These are phyloP conservation scores for Sphagnum fallax DNA, from an alignment of 228 moss, liverwort and hornwort genomes.

Conservation along the genomic window DNA sequence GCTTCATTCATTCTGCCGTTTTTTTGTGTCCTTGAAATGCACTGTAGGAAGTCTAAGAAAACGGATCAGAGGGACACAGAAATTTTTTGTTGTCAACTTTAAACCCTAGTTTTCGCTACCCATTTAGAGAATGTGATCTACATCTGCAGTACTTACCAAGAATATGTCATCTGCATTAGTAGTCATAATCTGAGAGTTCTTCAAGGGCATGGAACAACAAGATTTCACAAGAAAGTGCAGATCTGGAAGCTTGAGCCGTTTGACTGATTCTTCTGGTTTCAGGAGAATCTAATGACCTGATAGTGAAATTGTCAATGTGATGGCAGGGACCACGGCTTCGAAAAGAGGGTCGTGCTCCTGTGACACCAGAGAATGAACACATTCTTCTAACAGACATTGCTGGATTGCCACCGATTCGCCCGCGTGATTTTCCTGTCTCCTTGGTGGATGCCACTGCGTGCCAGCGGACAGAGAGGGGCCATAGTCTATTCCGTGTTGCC, in stretches of 20 bases:
- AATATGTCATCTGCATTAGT: too few relatives aligned
- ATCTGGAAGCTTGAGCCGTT: too few relatives aligned
- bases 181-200: too few relatives aligned
- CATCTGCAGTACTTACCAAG: too few relatives aligned
- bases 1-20: not conserved
- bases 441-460: not conserved
- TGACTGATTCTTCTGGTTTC: too few relatives aligned
- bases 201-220: too few relatives aligned
- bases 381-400: slow-evolving; percentile 17
- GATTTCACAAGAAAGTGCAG: too few relatives aligned
- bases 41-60: not conserved
- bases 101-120: too few relatives aligned
- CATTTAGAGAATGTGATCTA: too few relatives aligned
- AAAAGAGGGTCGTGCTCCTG: slow-evolving; percentile 22
- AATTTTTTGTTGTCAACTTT: not conserved
- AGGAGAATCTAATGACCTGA: too few relatives aligned
- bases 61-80: not conserved
- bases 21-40: not conserved
- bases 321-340: slow-evolving; percentile 21
- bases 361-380: slow-evolving; percentile 10
- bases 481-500: slow-evolving; percentile 8
- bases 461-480: slow-evolving; percentile 6
- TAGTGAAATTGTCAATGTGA: not conserved
- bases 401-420: slow-evolving; percentile 17
- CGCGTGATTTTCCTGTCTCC: slow-evolving; percentile 9